Evolutionary conservation across 305 asterid genomes (phyloP).

Genomic region (Coffea humblotiana): DNA sequence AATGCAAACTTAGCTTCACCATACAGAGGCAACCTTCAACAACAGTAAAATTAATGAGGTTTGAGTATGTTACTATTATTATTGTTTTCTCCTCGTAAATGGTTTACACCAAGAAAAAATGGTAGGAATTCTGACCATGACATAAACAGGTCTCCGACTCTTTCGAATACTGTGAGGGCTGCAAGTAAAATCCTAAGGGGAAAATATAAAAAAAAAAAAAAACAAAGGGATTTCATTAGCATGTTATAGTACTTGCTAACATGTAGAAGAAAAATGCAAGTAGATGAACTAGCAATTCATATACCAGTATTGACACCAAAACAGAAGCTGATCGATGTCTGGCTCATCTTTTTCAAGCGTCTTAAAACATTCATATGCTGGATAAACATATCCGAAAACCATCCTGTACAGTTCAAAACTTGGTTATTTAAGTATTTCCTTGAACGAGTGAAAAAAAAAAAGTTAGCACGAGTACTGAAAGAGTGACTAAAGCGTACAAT

Average conservation of each 20-base stretch:
- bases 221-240: background rate
- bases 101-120: too few relatives aligned
- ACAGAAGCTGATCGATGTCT: slow-evolving; percentile 20
- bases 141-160: slow-evolving; percentile 23
- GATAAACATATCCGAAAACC: slow-evolving; percentile 26
- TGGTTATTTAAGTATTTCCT: background rate
- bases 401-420: slow-evolving; percentile 9
- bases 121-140: slow-evolving; percentile 17
- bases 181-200: slow-evolving; percentile 28
- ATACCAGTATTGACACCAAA: slow-evolving; percentile 34
- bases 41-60: background rate
- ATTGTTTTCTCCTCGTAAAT: too few relatives aligned
- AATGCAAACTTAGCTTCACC: slow-evolving; percentile 52
- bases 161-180: slow-evolving; percentile 20
- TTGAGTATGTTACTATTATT: too few relatives aligned
- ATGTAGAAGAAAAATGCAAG: too few relatives aligned
- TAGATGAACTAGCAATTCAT: background rate
- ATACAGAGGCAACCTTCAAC: slow-evolving; percentile 51
- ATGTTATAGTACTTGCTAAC: background rate
- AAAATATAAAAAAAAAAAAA: background rate
- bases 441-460: background rate
- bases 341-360: slow-evolving; percentile 14
- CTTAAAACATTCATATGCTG: slow-evolving; percentile 31
- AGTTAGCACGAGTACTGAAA: background rate
- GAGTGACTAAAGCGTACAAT: background rate